Conservation (phyloP, 805 yeast genomes). For the Metschnikowia cerradonensis region DNA sequence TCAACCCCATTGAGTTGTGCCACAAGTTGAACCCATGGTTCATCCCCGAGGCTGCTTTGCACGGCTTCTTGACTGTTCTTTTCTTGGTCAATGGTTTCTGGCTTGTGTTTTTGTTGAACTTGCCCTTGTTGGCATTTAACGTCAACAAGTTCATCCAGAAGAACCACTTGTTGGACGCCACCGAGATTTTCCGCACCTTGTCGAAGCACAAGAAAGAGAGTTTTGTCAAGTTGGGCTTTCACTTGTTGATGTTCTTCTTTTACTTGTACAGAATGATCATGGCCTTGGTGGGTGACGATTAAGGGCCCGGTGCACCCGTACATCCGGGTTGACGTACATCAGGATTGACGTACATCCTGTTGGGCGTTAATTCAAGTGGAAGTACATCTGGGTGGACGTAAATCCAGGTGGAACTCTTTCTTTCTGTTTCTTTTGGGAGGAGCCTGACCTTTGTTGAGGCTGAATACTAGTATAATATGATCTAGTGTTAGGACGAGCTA, state of each 20-base stretch:
- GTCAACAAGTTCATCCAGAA: conserved; percentile 73
- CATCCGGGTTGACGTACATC: too few relatives aligned
- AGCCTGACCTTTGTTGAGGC: not conserved
- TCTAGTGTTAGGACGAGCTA: too few relatives aligned
- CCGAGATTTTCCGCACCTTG: conserved; percentile 93
- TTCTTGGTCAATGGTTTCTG: conserved; percentile 87
- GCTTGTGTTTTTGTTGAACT: conserved; percentile 79
- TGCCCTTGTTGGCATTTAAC: conserved; percentile 83
- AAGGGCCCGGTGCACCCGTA: not conserved
- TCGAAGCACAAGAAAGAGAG: conserved; percentile 90
- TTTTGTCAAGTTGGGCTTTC: conserved; percentile 86
- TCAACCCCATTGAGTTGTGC: conserved; percentile 95
- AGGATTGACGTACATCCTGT: too few relatives aligned
- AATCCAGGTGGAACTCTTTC: too few relatives aligned
- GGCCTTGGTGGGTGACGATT: conserved; percentile 73
- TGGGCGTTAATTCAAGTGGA: too few relatives aligned
- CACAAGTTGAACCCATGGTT: conserved; percentile 85
- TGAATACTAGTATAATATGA: not conserved
- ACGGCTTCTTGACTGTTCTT: conserved; percentile 62
- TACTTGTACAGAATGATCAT: conserved; percentile 94
- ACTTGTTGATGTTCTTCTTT: conserved; percentile 87
- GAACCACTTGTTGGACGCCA: conserved; percentile 88
- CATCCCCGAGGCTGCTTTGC: conserved; percentile 85
- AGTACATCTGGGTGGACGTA: too few relatives aligned
- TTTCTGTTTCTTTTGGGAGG: too few relatives aligned